Evolutionary conservation across 192 early-diverging fungal genomes (phyloP).

Genomic region (Allomyces macrogynus): DNA sequence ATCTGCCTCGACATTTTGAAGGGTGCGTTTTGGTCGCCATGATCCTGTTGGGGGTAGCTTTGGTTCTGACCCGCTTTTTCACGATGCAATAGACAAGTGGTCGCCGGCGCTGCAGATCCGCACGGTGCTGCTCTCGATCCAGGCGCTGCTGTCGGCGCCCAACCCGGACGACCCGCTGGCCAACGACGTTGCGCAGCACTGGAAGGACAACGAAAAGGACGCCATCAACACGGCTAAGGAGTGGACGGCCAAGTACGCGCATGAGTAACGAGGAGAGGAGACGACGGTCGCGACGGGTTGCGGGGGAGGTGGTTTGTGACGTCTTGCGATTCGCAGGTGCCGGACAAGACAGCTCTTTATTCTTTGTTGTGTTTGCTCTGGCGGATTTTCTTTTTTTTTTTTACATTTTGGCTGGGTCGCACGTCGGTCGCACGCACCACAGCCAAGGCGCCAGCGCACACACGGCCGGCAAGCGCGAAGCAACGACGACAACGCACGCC

Average conservation of each 20-base stretch:
- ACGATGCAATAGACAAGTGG: constrained; percentile 66
- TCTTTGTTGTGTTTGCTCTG: no score
- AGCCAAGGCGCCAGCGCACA: no score
- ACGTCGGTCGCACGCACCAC: no score
- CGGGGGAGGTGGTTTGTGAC: no score
- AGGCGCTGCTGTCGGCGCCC: constrained; percentile 86
- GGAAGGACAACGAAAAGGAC: constrained; percentile 88
- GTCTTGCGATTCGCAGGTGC: no score
- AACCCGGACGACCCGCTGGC: constrained; percentile 97
- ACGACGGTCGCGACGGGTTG: no score
- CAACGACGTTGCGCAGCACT: constrained; percentile 96
- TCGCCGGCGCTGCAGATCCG: constrained; percentile 95
- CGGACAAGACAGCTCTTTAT: no score
- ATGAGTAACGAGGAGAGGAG: no score
- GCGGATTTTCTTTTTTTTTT: no score
- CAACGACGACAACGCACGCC: no score
- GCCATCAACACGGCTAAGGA: constrained; percentile 59
- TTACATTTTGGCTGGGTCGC: no score
- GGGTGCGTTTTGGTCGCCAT: constrained; percentile 24
- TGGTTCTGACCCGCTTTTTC: neutral
- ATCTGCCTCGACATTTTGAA: constrained; percentile 98
- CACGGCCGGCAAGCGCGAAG: no score
- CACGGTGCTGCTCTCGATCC: constrained; percentile 90
- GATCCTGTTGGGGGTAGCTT: neutral
- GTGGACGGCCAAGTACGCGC: constrained; percentile 11